Evolutionary conservation across 1,284 basidiomycete species (phyloP).

Genomic region (Trichosporon faecale): DNA sequence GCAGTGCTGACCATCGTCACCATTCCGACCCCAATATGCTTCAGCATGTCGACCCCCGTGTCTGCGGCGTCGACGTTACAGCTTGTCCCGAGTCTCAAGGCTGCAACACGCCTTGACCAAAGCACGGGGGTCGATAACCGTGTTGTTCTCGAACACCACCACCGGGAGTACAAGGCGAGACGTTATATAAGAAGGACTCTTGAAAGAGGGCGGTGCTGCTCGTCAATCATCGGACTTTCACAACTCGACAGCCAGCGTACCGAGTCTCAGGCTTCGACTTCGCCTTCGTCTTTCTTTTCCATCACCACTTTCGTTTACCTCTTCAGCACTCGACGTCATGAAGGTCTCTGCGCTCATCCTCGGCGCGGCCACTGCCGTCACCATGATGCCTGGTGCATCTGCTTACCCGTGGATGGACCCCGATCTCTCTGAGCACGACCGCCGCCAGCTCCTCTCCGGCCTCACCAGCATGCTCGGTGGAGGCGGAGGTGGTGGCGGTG

Average conservation of each 20-base stretch:
- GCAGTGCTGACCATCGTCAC: neutral
- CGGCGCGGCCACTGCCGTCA: slow-evolving; percentile 1
- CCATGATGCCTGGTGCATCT: slow-evolving; percentile 3
- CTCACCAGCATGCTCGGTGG: neutral
- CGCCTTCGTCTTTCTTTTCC: neutral
- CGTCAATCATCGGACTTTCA: neutral
- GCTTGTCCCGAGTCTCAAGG: neutral
- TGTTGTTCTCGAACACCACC: neutral
- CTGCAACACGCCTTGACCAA: neutral
- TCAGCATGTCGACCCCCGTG: neutral
- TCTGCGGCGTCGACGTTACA: slow-evolving; percentile 3
- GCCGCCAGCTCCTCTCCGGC: slow-evolving; percentile 8
- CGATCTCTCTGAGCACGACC: slow-evolving; percentile 7
- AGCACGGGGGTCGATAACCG: neutral
- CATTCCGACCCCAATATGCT: neutral
- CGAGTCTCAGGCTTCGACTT: neutral
- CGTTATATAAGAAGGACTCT: neutral
- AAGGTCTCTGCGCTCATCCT: slow-evolving; percentile 4
- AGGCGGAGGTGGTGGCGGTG: neutral
- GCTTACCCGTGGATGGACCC: slow-evolving; percentile 8
- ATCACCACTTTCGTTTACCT: neutral
- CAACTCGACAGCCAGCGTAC: neutral
- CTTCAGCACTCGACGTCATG: neutral
- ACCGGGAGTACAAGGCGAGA: neutral
- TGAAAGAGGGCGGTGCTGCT: neutral